phyloP scores from a whole-genome alignment of 2,329 filamentous ascomycete genomes.

The Rutstroemia sp. region DNA sequence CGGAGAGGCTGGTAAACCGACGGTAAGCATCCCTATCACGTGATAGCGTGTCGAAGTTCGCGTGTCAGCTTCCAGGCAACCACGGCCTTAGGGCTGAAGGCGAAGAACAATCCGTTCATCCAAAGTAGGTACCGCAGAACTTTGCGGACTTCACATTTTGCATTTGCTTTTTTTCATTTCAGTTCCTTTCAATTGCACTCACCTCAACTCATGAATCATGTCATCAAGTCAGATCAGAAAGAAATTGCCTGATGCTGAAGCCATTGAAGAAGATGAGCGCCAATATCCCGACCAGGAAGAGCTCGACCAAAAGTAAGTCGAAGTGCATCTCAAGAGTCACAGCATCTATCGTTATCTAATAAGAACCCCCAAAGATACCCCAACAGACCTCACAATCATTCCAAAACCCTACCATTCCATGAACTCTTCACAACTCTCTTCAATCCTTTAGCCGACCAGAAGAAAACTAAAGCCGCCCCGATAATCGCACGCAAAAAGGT shows the following conservation, averaged over 20 bases:
- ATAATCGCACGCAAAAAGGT: conserved; percentile 45
- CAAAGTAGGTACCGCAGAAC: no score
- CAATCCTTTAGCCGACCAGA: conserved; percentile 71
- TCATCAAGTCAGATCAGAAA: conserved; percentile 4
- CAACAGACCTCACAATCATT: conserved; percentile 72
- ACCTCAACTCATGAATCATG: conserved; percentile 1
- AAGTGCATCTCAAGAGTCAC: not conserved
- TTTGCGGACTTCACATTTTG: no score
- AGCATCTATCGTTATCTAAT: not conserved
- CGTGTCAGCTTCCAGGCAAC: no score
- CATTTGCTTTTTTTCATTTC: no score
- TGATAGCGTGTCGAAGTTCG: no score
- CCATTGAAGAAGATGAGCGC: conserved; percentile 35
- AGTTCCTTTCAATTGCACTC: not conserved
- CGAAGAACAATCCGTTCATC: no score
- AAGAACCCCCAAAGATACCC: conserved; percentile 52
- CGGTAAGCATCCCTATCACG: no score
- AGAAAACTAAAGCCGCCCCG: conserved; percentile 49
- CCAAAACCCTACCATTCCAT: conserved; percentile 73
- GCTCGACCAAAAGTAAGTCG: conserved; percentile 20
- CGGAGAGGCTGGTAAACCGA: no score
- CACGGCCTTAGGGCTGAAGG: no score
- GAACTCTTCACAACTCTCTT: conserved; percentile 73
- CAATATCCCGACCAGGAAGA: conserved; percentile 36
- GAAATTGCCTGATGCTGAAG: conserved; percentile 19